Evolutionary conservation across 2,329 filamentous ascomycete species (phyloP).

Genomic region (Cordyceps cicadae): DNA sequence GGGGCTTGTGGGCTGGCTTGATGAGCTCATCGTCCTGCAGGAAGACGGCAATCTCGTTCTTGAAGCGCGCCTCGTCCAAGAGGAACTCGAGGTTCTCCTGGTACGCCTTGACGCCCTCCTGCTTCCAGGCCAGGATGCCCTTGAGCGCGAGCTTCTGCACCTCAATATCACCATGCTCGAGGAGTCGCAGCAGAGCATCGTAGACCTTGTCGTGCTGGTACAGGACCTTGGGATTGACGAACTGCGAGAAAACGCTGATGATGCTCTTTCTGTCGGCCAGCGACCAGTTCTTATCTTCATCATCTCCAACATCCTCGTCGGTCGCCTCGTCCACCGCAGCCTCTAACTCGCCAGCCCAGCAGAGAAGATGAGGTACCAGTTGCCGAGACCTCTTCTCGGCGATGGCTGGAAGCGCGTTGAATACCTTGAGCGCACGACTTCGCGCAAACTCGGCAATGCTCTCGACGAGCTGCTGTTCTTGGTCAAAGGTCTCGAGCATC

Average conservation of each 20-base stretch:
- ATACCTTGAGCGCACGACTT: conserved; percentile 69
- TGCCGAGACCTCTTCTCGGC: conserved; percentile 81
- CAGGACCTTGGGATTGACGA: conserved; percentile 76
- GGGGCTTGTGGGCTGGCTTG: conserved; percentile 60
- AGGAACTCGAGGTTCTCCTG: conserved; percentile 79
- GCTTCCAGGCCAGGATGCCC: conserved; percentile 83
- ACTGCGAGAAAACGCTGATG: conserved; percentile 72
- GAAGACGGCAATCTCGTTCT: conserved; percentile 87
- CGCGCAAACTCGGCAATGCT: conserved; percentile 51
- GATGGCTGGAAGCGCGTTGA: conserved; percentile 63
- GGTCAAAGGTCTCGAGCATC: conserved; percentile 57
- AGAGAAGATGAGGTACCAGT: conserved; percentile 77
- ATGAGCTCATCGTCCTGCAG: conserved; percentile 69
- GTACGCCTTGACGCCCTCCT: conserved; percentile 64
- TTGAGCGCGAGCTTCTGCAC: conserved; percentile 80
- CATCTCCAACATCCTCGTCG: conserved; percentile 37
- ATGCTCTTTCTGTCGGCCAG: conserved; percentile 77
- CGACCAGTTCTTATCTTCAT: conserved; percentile 49
- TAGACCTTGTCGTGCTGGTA: conserved; percentile 73
- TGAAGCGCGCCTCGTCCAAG: conserved; percentile 83
- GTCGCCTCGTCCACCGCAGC: conserved; percentile 33
- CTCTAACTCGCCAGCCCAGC: conserved; percentile 59
- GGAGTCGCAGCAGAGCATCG: conserved; percentile 60
- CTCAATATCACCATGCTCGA: conserved; percentile 83
- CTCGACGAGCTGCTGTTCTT: conserved; percentile 48